Conservation (phyloP, 2,329 filamentous ascomycete genomes). For the Fusarium piperis region DNA sequence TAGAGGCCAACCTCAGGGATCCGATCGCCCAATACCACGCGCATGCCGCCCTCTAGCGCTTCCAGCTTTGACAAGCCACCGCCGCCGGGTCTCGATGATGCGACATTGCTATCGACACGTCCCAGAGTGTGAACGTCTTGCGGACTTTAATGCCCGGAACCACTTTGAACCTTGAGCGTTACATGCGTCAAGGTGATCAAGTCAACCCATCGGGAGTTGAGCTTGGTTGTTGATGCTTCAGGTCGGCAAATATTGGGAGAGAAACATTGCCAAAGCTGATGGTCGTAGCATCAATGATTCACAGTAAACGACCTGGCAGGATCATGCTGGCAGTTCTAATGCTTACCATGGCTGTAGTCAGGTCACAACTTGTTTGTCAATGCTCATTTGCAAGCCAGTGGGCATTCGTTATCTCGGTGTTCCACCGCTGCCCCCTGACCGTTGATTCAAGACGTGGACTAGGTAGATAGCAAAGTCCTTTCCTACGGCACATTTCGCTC, state of each 20-base stretch:
- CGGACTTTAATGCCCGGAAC: constrained; percentile 35
- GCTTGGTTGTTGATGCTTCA: not conserved
- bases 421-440: constrained; percentile 17
- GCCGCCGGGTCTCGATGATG: constrained; percentile 2
- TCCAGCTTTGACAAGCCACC: constrained; percentile 14
- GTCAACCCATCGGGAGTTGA: not conserved
- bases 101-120: constrained; percentile 13
- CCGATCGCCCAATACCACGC: constrained; percentile 30
- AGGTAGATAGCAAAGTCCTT: constrained; percentile 4
- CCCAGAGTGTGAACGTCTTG: constrained; percentile 1
- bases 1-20: constrained; percentile 23
- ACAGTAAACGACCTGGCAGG: not conserved
- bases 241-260: not conserved
- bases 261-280: not conserved
- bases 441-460: not conserved
- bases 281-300: not conserved
- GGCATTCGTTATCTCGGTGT: not conserved
- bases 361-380: not conserved
- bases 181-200: constrained; percentile 5
- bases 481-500: constrained; percentile 4
- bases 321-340: not conserved
- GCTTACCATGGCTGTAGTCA: not conserved
- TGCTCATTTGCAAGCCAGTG: constrained; percentile 1
- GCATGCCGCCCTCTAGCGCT: constrained; percentile 20
- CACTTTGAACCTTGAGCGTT: not conserved